phyloP scores from a whole-genome alignment of 345 rosid genomes.

The Eutrema japonicum region DNA sequence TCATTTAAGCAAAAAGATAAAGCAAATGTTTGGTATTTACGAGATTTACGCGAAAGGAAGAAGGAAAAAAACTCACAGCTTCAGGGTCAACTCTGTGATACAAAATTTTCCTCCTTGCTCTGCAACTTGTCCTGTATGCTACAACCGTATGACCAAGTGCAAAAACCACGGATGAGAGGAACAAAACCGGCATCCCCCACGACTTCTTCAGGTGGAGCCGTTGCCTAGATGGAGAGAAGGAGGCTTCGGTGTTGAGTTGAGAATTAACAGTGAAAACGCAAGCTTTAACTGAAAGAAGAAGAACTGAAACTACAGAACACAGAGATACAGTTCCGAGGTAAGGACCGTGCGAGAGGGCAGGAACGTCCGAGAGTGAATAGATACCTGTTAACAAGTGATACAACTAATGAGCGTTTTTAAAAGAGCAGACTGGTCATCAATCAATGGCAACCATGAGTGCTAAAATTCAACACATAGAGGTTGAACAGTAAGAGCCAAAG shows the following conservation, averaged over 20 bases:
- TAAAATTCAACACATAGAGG: neutral
- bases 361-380: constrained; percentile 70
- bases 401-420: neutral
- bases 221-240: constrained; percentile 66
- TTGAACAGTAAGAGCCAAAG: neutral
- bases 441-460: neutral
- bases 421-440: neutral
- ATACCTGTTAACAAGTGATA: constrained; percentile 54
- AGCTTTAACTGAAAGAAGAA: constrained; percentile 77
- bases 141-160: constrained; percentile 87
- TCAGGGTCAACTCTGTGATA: constrained; percentile 87
- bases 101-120: constrained; percentile 80
- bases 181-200: constrained; percentile 96
- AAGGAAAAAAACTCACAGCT: constrained; percentile 61
- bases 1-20: neutral
- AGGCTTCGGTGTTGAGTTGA: constrained; percentile 71
- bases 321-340: constrained; percentile 82
- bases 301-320: constrained; percentile 64
- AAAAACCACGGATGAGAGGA: constrained; percentile 81
- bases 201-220: constrained; percentile 85
- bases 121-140: constrained; percentile 84
- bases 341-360: constrained; percentile 81
- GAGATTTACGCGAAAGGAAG: neutral
- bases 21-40: neutral
- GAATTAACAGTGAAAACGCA: constrained; percentile 76